phyloP scores from a whole-genome alignment of 169 alveolate genomes.

The Babesia bovis region DNA sequence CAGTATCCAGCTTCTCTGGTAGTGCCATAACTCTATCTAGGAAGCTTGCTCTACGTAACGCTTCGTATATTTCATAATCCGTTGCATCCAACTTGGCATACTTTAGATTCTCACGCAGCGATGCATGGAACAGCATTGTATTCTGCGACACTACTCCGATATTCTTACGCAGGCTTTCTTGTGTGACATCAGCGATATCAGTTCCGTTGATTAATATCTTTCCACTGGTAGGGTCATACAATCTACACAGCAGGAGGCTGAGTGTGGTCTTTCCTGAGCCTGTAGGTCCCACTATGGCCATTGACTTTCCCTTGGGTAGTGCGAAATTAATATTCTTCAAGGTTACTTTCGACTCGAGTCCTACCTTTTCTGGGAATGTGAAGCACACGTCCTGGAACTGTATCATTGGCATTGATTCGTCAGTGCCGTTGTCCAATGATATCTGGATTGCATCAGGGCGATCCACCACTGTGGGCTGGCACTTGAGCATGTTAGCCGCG shows the following conservation, averaged over 20 bases:
- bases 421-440: neutral
- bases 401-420: constrained; percentile 24
- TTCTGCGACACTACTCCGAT: constrained; percentile 88
- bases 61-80: constrained; percentile 76
- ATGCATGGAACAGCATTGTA: constrained; percentile 85
- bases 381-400: constrained; percentile 55
- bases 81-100: constrained; percentile 87
- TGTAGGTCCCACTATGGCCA: constrained; percentile 77
- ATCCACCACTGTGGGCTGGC: constrained; percentile 21
- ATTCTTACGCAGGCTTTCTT: constrained; percentile 61
- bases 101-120: constrained; percentile 86
- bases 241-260: constrained; percentile 68
- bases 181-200: constrained; percentile 51
- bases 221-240: constrained; percentile 73
- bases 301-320: constrained; percentile 59
- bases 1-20: constrained; percentile 86
- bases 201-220: constrained; percentile 68
- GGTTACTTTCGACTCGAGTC: neutral
- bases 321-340: constrained; percentile 44
- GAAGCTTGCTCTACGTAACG: constrained; percentile 86
- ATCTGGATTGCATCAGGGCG: constrained; percentile 3
- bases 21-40: constrained; percentile 80
- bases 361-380: constrained; percentile 2
- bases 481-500: constrained; percentile 39
- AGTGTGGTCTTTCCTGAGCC: constrained; percentile 81